These are phyloP conservation scores for Leucosporidium yakuticum DNA, from an alignment of 768 basidiomycete species.

Conservation along the genomic window DNA sequence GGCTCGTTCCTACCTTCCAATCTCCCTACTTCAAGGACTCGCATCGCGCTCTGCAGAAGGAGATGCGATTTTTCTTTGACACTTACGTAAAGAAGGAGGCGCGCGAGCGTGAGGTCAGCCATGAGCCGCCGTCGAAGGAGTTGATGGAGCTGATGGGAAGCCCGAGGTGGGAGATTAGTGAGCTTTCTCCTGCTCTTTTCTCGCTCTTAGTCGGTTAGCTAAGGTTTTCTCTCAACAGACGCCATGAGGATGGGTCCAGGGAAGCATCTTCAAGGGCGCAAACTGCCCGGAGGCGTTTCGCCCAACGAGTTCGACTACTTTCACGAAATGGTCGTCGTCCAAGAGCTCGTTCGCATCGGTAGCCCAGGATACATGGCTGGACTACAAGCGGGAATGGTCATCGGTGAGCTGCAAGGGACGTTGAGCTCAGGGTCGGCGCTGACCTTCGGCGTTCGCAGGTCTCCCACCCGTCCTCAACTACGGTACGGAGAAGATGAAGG, in stretches of 20 bases:
- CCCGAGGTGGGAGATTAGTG: conserved; percentile 40
- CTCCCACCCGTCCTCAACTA: conserved; percentile 82
- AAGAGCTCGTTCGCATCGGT: conserved; percentile 66
- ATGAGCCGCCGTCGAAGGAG: conserved; percentile 25
- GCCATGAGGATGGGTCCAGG: conserved; percentile 91
- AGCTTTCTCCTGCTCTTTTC: conserved; percentile 25
- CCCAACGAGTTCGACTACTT: conserved; percentile 85
- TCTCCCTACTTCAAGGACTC: conserved; percentile 71
- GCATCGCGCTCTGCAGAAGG: conserved; percentile 59
- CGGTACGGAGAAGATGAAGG: conserved; percentile 62
- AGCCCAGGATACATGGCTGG: conserved; percentile 78
- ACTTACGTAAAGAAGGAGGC: conserved; percentile 52
- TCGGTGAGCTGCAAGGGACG: neutral
- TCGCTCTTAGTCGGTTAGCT: too few species aligned
- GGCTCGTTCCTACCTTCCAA: conserved; percentile 64
- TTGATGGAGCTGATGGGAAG: conserved; percentile 27
- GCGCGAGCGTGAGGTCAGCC: conserved; percentile 15
- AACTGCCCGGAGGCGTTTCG: conserved; percentile 62
- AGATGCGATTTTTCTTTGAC: conserved; percentile 61
- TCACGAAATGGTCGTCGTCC: conserved; percentile 73
- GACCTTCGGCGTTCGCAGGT: neutral
- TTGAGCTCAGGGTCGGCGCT: too few species aligned
- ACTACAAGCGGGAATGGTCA: conserved; percentile 34
- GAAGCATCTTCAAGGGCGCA: conserved; percentile 70
- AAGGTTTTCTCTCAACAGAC: conserved; percentile 54